Conservation (phyloP, 768 basidiomycete species). For the Leccinellum luteum region DNA sequence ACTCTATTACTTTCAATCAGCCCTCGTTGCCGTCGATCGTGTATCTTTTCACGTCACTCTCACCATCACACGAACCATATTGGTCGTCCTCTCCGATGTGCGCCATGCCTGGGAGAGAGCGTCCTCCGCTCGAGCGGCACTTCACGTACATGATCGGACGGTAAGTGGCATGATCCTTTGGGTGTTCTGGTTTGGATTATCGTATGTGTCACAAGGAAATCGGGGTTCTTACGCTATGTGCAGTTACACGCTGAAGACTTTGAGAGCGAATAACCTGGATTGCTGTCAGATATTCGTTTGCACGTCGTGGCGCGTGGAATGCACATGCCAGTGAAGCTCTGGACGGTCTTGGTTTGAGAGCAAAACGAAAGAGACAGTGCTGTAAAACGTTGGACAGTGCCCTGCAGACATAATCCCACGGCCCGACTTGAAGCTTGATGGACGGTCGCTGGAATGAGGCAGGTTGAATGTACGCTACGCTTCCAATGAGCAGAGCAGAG, state of each 20-base stretch:
- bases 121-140: conserved; percentile 21
- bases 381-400: no score
- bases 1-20: conserved; percentile 18
- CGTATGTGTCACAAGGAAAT: conserved; percentile 22
- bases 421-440: no score
- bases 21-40: conserved; percentile 36
- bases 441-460: no score
- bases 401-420: no score
- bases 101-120: conserved; percentile 16
- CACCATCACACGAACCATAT: conserved; percentile 33
- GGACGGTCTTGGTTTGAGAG: no score
- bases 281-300: background rate
- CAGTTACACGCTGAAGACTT: conserved; percentile 40
- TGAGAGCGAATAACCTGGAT: conserved; percentile 7
- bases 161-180: conserved; percentile 21
- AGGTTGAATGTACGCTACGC: no score
- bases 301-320: no score
- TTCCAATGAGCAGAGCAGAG: no score
- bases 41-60: conserved; percentile 42
- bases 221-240: conserved; percentile 38
- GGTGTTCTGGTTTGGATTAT: conserved; percentile 1
- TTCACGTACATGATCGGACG: conserved; percentile 29
- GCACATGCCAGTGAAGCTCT: no score
- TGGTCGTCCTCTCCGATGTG: conserved; percentile 38
- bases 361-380: no score